These are phyloP conservation scores for Keithomyces neogunnii DNA, from an alignment of 2,329 filamentous ascomycete genomes.

Conservation along the genomic window DNA sequence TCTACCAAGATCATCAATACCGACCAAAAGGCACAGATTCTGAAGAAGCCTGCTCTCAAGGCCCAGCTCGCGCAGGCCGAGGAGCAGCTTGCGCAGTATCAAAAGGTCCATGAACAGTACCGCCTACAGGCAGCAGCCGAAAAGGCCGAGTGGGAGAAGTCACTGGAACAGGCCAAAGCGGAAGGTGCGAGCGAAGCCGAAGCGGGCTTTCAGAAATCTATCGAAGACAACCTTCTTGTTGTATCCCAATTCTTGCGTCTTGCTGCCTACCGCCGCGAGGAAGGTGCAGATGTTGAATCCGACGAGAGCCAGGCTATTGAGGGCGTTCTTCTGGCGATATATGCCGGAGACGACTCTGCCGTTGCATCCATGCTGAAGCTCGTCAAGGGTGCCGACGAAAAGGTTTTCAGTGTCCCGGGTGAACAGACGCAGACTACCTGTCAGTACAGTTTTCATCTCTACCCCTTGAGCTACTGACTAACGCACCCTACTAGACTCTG, in stretches of 20 bases:
- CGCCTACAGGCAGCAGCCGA: conserved; percentile 49
- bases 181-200: conserved; percentile 44
- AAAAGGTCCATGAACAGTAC: conserved; percentile 68
- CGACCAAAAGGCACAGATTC: conserved; percentile 69
- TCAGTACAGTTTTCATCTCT: conserved; percentile 33
- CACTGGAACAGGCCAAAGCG: conserved; percentile 45
- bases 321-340: conserved; percentile 69
- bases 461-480: conserved; percentile 7
- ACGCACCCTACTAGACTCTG: conserved; percentile 21
- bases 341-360: conserved; percentile 67
- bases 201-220: conserved; percentile 41
- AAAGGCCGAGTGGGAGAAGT: conserved; percentile 53
- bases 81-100: conserved; percentile 66
- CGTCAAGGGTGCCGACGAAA: conserved; percentile 62
- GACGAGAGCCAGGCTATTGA: conserved; percentile 78
- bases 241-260: conserved; percentile 75
- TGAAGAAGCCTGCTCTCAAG: conserved; percentile 68
- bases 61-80: conserved; percentile 61
- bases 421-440: conserved; percentile 62
- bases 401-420: conserved; percentile 55
- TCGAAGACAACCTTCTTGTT: conserved; percentile 58
- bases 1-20: conserved; percentile 64
- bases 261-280: conserved; percentile 65
- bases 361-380: conserved; percentile 70
- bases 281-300: conserved; percentile 53